Conservation (phyloP, 352 stramenopile species). For the Phytophthora sp. region DNA sequence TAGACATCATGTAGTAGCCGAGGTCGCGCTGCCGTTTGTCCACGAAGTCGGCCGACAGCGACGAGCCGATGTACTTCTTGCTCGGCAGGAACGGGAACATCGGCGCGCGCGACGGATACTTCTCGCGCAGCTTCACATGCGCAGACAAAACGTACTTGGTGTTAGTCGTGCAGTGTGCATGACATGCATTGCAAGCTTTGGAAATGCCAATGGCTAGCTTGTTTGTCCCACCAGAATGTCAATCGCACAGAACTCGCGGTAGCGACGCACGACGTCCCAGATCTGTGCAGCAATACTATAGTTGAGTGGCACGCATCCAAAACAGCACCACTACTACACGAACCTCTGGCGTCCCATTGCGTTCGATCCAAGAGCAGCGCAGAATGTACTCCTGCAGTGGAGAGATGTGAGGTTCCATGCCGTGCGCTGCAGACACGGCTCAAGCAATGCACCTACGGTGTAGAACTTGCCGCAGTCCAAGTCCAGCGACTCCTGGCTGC, state of each 20-base stretch:
- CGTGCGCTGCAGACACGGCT: not conserved
- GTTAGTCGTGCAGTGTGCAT: too few relatives aligned
- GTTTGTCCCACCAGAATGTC: conserved; percentile 72
- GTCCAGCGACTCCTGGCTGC: conserved; percentile 83
- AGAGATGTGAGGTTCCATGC: not conserved
- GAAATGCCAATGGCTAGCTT: too few relatives aligned
- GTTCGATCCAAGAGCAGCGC: conserved; percentile 75
- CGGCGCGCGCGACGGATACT: conserved; percentile 76
- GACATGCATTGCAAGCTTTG: too few relatives aligned
- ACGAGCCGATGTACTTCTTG: conserved; percentile 90
- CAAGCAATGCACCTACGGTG: conserved; percentile 47
- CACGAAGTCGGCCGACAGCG: conserved; percentile 83
- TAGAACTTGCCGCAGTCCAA: conserved; percentile 88
- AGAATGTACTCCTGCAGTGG: conserved; percentile 78
- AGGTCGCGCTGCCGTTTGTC: conserved; percentile 88
- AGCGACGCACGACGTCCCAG: conserved; percentile 84
- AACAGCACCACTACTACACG: not conserved
- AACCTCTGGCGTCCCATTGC: conserved; percentile 54
- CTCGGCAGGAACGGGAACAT: conserved; percentile 83
- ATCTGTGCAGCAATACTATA: conserved; percentile 44
- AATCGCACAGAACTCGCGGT: conserved; percentile 86
- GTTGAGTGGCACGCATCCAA: not conserved
- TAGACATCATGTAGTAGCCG: conserved; percentile 87
- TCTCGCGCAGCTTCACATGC: conserved; percentile 73
- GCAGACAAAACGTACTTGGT: not conserved